Evolutionary conservation across 495 filamentous ascomycete species (phyloP).

Genomic region (Penicillium chermesinum): DNA sequence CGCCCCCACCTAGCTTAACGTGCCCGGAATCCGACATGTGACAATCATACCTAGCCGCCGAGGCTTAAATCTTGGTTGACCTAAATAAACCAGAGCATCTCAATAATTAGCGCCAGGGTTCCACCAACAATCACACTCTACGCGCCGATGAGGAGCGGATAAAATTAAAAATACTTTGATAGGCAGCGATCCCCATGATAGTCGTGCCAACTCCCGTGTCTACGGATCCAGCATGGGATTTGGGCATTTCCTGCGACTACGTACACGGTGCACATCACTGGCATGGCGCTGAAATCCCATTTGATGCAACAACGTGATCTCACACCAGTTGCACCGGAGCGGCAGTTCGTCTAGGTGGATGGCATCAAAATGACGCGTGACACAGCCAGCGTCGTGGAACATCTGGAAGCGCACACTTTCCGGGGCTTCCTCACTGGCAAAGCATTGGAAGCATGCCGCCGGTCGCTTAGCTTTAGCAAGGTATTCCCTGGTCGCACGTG

Average conservation of each 20-base stretch:
- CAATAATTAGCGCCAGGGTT: too few species aligned
- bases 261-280: slow-evolving; percentile 10
- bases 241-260: slow-evolving; percentile 9
- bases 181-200: too few species aligned
- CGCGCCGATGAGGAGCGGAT: too few species aligned
- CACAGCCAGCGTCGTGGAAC: neutral
- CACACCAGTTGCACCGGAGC: slow-evolving; percentile 12
- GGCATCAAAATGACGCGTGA: slow-evolving; percentile 3
- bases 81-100: too few species aligned
- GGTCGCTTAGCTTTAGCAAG: slow-evolving; percentile 6
- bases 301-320: slow-evolving; percentile 11
- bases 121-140: too few species aligned
- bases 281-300: slow-evolving; percentile 14
- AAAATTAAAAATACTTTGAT: too few species aligned
- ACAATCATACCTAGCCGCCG: too few species aligned
- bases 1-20: too few species aligned
- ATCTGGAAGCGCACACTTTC: slow-evolving; percentile 6
- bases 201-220: neutral
- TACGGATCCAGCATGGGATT: neutral
- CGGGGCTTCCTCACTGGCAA: slow-evolving; percentile 3
- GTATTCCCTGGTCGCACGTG: slow-evolving; percentile 12
- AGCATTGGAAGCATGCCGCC: slow-evolving; percentile 8
- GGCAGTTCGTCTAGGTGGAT: slow-evolving; percentile 10
- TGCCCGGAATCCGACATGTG: too few species aligned
- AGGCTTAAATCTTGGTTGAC: too few species aligned